phyloP scores from a whole-genome alignment of 768 basidiomycete genomes.

The Udeniomyces megalosporus region DNA sequence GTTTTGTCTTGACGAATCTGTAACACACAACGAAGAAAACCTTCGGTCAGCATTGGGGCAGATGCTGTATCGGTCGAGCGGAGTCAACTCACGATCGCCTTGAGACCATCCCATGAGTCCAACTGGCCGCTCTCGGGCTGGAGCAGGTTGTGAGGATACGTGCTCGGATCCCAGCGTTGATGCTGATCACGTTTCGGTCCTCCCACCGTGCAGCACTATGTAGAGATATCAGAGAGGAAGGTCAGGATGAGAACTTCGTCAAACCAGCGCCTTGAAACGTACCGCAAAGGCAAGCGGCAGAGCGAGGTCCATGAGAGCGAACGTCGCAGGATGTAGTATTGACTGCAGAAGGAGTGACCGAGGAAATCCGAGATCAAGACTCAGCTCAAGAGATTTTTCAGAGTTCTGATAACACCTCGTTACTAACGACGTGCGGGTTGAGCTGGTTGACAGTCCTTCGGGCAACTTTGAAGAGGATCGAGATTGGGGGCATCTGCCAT shows the following conservation, averaged over 20 bases:
- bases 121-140: constrained; percentile 21
- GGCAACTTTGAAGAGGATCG: constrained; percentile 28
- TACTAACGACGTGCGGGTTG: constrained; percentile 29
- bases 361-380: too few species aligned
- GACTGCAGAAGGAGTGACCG: too few species aligned
- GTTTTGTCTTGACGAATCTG: constrained; percentile 26
- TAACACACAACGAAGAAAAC: too few species aligned
- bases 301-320: constrained; percentile 27
- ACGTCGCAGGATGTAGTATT: constrained; percentile 32
- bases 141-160: not conserved
- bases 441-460: constrained; percentile 28
- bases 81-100: constrained; percentile 18
- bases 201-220: constrained; percentile 28
- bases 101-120: constrained; percentile 16
- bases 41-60: too few species aligned
- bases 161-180: constrained; percentile 16
- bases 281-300: constrained; percentile 29
- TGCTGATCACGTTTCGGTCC: constrained; percentile 17
- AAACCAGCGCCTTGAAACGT: too few species aligned
- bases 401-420: too few species aligned
- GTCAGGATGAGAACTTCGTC: too few species aligned
- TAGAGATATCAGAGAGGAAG: too few species aligned
- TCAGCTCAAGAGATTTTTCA: too few species aligned
- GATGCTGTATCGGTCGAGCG: too few species aligned
- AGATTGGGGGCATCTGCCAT: constrained; percentile 13